A percentile compares a stretch with the other conserved stretches of the same genome.
phyloP scores from a whole-genome alignment of 345 rosid species.

The Laguncularia racemosa region DNA sequence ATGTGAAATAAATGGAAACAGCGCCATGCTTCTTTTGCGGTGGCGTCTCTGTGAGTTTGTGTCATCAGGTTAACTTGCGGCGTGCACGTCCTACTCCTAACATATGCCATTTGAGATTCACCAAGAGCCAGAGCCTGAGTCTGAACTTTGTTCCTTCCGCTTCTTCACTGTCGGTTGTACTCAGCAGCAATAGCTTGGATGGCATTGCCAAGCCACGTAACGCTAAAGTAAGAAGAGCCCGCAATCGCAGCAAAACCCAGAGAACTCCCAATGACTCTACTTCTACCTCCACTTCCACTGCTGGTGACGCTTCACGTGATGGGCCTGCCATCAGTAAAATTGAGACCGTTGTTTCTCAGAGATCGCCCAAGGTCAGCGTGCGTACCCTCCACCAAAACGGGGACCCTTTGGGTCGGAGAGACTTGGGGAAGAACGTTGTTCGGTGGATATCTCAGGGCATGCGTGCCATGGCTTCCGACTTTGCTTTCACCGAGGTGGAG shows the following conservation, averaged over 20 bases:
- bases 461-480: conserved; percentile 78
- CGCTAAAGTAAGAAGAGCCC: too few relatives aligned
- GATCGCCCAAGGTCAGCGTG: conserved; percentile 1
- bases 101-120: neutral
- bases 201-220: too few relatives aligned
- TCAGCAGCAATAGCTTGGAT: too few relatives aligned
- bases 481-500: conserved; percentile 63
- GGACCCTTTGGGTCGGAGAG: conserved; percentile 72
- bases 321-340: neutral
- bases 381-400: conserved; percentile 51
- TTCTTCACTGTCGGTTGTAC: too few relatives aligned
- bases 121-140: too few relatives aligned
- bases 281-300: neutral
- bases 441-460: conserved; percentile 78
- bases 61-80: conserved; percentile 16
- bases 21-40: conserved; percentile 38
- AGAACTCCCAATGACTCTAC: too few relatives aligned
- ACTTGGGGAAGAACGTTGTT: conserved; percentile 72
- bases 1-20: conserved; percentile 18
- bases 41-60: conserved; percentile 33
- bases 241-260: too few relatives aligned
- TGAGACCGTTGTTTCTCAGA: neutral
- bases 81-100: conserved; percentile 7
- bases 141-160: too few relatives aligned
- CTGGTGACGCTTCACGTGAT: neutral